Conservation (phyloP, 345 rosid species). For the Melastoma malabathricum region DNA sequence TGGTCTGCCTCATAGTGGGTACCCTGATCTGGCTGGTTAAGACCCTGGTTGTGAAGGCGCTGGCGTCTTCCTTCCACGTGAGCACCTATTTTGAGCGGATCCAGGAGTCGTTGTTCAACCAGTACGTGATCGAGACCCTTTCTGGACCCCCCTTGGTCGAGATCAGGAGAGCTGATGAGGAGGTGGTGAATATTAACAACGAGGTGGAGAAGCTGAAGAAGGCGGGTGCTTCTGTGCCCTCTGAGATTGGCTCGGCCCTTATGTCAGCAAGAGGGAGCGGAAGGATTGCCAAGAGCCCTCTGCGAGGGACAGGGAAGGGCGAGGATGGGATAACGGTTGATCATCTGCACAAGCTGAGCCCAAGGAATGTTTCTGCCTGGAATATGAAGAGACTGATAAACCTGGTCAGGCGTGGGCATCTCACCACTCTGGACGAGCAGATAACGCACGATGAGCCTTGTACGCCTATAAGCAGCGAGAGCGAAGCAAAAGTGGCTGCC, state of each 20-base stretch:
- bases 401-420: conserved; percentile 54
- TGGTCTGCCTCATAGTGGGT: conserved; percentile 53
- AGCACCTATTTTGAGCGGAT: conserved; percentile 89
- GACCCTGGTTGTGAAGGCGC: conserved; percentile 64
- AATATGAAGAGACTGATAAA: conserved; percentile 92
- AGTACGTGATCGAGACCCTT: conserved; percentile 66
- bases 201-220: conserved; percentile 43
- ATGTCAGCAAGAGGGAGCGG: too few relatives aligned
- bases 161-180: conserved; percentile 32
- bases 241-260: too few relatives aligned
- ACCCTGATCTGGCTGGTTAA: conserved; percentile 71
- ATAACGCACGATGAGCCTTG: conserved; percentile 57
- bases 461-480: conserved; percentile 51
- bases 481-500: conserved; percentile 80
- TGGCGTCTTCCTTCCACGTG: conserved; percentile 85
- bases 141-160: conserved; percentile 73
- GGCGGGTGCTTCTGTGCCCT: conserved; percentile 48
- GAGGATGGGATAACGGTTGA: conserved; percentile 42
- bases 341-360: conserved; percentile 53
- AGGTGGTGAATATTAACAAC: conserved; percentile 25
- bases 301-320: too few relatives aligned
- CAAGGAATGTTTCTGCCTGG: conserved; percentile 86
- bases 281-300: too few relatives aligned
- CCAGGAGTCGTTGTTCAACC: conserved; percentile 68
- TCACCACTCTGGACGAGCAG: conserved; percentile 82